phyloP scores from a whole-genome alignment of 768 basidiomycete genomes.

The Ramaria sp. region DNA sequence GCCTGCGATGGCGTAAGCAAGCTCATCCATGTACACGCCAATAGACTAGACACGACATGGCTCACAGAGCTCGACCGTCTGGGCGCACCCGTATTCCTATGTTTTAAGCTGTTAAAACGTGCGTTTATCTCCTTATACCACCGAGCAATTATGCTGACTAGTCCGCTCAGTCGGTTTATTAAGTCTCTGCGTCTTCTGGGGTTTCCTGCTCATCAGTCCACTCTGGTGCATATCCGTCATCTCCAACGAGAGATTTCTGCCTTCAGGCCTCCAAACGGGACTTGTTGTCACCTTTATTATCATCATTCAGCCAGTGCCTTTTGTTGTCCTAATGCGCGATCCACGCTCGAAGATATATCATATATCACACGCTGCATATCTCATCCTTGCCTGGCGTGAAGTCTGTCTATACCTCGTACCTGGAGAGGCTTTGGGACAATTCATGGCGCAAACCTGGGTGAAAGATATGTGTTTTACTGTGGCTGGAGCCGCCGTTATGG shows the following conservation, averaged over 20 bases:
- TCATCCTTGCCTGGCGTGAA: slow-evolving; percentile 5
- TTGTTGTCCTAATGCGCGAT: slow-evolving; percentile 5
- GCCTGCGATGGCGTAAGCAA: background rate
- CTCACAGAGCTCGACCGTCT: slow-evolving; percentile 6
- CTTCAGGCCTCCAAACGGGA: background rate
- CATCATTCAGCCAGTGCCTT: slow-evolving; percentile 6
- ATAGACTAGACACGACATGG: slow-evolving; percentile 3
- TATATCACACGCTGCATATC: slow-evolving; percentile 1
- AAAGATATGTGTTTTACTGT: slow-evolving; percentile 1
- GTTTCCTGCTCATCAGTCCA: slow-evolving; percentile 5
- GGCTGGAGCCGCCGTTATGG: background rate
- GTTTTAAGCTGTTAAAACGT: slow-evolving; percentile 8
- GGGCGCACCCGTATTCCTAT: slow-evolving; percentile 5
- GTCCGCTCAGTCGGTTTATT: background rate
- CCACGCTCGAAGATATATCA: slow-evolving; percentile 8
- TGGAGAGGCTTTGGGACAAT: background rate
- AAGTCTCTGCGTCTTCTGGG: slow-evolving; percentile 8
- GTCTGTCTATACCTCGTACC: background rate
- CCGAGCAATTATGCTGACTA: background rate
- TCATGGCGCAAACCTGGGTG: background rate
- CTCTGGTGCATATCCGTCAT: slow-evolving; percentile 6
- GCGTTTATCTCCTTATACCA: background rate
- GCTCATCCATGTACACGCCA: slow-evolving; percentile 1
- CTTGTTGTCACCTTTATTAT: slow-evolving; percentile 8
- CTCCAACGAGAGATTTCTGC: slow-evolving; percentile 4